phyloP scores from a whole-genome alignment of 2,329 filamentous ascomycete genomes.

The Pestalotiopsis sp. region DNA sequence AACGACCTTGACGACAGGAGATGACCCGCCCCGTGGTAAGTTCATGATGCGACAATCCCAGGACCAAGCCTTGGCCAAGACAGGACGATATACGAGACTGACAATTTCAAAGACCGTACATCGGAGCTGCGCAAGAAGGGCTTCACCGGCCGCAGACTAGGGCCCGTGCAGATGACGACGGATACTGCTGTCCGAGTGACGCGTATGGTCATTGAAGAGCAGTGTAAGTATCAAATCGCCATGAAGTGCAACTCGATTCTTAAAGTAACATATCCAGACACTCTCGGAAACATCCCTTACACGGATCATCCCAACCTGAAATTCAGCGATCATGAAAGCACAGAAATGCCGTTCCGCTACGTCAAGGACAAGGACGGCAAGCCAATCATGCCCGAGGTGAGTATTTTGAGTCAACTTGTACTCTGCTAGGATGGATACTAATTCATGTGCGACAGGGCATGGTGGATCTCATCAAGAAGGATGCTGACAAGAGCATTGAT shows the following conservation, averaged over 20 bases:
- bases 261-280: constrained; percentile 51
- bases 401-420: background rate
- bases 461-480: constrained; percentile 88
- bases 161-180: constrained; percentile 96
- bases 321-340: constrained; percentile 89
- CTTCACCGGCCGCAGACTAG: constrained; percentile 82
- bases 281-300: constrained; percentile 77
- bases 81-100: background rate
- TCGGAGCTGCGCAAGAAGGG: constrained; percentile 95
- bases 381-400: constrained; percentile 88
- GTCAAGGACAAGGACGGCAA: constrained; percentile 73
- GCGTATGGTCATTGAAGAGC: constrained; percentile 81
- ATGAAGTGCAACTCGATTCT: constrained; percentile 7
- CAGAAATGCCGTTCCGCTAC: constrained; percentile 97
- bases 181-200: constrained; percentile 96
- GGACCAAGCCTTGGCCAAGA: background rate
- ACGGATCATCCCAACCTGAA: constrained; percentile 86
- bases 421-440: background rate
- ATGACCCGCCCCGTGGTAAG: constrained; percentile 89
- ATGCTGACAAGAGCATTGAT: constrained; percentile 88
- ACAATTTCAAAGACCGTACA: constrained; percentile 61
- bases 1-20: constrained; percentile 55
- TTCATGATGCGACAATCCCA: constrained; percentile 12
- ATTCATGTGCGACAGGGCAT: constrained; percentile 66
- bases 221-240: constrained; percentile 54